These are phyloP conservation scores for Excoecaria agallocha DNA, from an alignment of 345 rosid genomes.

Conservation along the genomic window DNA sequence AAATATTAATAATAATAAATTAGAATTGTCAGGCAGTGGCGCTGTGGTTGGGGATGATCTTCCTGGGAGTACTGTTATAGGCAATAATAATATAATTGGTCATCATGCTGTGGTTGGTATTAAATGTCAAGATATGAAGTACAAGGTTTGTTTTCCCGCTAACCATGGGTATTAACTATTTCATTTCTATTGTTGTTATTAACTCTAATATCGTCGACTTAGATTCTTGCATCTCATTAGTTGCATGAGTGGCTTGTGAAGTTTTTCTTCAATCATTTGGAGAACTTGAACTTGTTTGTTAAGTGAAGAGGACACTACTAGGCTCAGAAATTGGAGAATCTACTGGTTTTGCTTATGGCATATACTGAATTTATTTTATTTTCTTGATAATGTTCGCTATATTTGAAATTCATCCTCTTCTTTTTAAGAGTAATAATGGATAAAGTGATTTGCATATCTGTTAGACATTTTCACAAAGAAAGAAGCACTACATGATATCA, in stretches of 20 bases:
- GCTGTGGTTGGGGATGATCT: slow-evolving; percentile 89
- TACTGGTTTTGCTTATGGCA: neutral
- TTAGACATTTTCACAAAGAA: neutral
- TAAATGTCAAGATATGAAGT: slow-evolving; percentile 93
- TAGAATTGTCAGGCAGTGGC: slow-evolving; percentile 64
- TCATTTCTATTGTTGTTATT: neutral
- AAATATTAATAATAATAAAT: neutral
- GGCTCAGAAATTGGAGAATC: neutral
- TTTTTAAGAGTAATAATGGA: neutral
- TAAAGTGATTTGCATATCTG: too few relatives aligned
- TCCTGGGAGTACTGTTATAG: slow-evolving; percentile 68
- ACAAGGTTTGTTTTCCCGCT: slow-evolving; percentile 50
- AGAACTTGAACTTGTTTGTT: neutral
- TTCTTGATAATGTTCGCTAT: neutral
- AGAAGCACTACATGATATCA: neutral
- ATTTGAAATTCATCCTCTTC: too few relatives aligned
- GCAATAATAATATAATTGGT: slow-evolving; percentile 66
- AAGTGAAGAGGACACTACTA: neutral
- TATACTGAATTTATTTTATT: neutral
- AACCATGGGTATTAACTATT: neutral
- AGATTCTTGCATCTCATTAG: neutral
- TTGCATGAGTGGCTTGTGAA: neutral
- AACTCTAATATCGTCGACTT: neutral
- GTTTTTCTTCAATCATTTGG: neutral
- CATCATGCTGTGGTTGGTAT: slow-evolving; percentile 80